Evolutionary conservation across 192 early-diverging fungal species (phyloP), one percentile per base, ranked within the genome.

Genomic region (Coemansia sp.): DNA sequence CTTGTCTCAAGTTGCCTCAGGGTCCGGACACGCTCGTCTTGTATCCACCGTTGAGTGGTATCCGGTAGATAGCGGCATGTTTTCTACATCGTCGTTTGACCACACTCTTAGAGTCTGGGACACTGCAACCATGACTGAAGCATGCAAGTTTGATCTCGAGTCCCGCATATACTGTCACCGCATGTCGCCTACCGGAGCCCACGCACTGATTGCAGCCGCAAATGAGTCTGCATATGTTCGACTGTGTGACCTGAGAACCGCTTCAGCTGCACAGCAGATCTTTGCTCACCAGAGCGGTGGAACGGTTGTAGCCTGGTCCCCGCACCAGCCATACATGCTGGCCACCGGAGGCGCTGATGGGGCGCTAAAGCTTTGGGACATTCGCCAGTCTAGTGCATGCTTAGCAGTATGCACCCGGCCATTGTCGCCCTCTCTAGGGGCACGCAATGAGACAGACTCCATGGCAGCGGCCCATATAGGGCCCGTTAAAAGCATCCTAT

Each of bases 21-120:
- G 66, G 2, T 43, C 52, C 6, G 83, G 87, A 5, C 93, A 97
- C 77, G 66, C 77, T 39, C 89, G 85, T 61, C 83, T 85, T 7
- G 82, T 97, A 4, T 88, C 93, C 6, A 81, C 82, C 46, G 82
- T 93, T 0, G 73, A 80, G 5, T 97, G 95, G 95, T 95, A 91
- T 68, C 89, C 92, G 5, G 83, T 87, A 48, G 93, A 95, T 74
- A 89, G 87, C 15, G 94, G 93, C 41, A 85, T 95, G 82, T 95
- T 95, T 73, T 88, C 89, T 0, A 90, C 88, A 2, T 87, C 87
- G 0, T 93, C 93, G 0, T 89, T 89, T 63, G 95, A 97, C 72
- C 72, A 83, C 41, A 90, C 89, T 0, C 65, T 95, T 16, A 87
- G 90, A 43, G 85, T 92, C 15, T 95, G 93, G 93, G 93, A 97